Percentiles rank a stretch among this genome's conserved stretches.
Evolutionary conservation across 208 protist species (phyloP).

Genomic region (Acanthamoeba lenticulata): DNA sequence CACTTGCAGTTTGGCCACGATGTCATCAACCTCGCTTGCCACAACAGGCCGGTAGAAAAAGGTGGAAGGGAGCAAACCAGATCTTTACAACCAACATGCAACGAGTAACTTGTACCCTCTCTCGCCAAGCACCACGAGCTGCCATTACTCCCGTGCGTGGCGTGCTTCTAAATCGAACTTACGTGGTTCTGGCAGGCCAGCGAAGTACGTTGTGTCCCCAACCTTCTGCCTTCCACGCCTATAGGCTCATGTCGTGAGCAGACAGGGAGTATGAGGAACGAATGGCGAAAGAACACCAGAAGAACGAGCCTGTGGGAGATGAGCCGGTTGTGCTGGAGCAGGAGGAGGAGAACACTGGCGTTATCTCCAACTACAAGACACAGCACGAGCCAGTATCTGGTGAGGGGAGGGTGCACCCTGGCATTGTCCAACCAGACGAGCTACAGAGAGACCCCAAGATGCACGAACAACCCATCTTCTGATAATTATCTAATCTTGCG

Average conservation of each 20-base stretch:
- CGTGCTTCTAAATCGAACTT: no score
- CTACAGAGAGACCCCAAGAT: not conserved
- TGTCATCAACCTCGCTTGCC: no score
- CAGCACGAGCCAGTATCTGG: not conserved
- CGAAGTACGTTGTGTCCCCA: not conserved
- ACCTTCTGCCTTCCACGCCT: not conserved
- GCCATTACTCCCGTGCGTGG: no score
- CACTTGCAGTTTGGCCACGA: no score
- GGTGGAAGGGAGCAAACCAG: no score
- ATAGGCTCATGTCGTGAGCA: not conserved
- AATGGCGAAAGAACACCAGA: not conserved
- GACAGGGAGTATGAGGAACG: not conserved
- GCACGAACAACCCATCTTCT: not conserved
- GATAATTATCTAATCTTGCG: no score
- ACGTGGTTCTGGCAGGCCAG: no score
- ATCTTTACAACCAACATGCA: no score
- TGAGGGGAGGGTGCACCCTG: not conserved
- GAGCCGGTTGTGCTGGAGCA: not conserved
- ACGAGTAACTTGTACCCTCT: no score
- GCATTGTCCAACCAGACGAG: not conserved
- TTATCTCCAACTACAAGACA: not conserved
- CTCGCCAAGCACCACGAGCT: no score
- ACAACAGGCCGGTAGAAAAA: no score
- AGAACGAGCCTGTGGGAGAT: not conserved
- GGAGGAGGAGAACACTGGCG: not conserved